Evolutionary conservation across 176 grass and related monocot genomes (phyloP).

Genomic region (Oryza brachyantha): DNA sequence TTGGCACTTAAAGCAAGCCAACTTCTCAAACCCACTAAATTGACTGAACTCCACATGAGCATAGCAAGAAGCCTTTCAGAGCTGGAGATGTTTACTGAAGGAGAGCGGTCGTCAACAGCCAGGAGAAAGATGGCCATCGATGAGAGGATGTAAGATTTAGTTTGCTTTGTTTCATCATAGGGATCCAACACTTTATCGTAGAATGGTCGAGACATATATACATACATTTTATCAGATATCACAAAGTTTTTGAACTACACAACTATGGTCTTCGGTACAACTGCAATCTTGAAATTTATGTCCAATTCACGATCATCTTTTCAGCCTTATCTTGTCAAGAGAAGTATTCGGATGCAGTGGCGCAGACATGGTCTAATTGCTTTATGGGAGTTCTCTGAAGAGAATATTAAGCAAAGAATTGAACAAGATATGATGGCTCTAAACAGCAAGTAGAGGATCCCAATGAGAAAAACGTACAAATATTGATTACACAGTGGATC

Average conservation of each 20-base stretch:
- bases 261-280: constrained; percentile 11
- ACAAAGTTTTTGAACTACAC: constrained; percentile 7
- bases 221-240: constrained; percentile 92
- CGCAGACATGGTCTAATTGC: constrained; percentile 84
- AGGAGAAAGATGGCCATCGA: constrained; percentile 98
- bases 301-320: constrained; percentile 26
- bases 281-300: constrained; percentile 15
- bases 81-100: constrained; percentile 99
- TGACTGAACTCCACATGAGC: constrained; percentile 88
- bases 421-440: constrained; percentile 30
- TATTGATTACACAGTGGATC: constrained; percentile 99
- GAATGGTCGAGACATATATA: constrained; percentile 97
- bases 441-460: constrained; percentile 57
- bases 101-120: constrained; percentile 84
- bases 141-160: constrained; percentile 98
- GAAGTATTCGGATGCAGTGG: constrained; percentile 92
- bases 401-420: constrained; percentile 76
- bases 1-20: constrained; percentile 94
- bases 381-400: constrained; percentile 89
- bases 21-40: constrained; percentile 97
- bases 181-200: constrained; percentile 87
- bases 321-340: constrained; percentile 86
- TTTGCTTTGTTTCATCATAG: constrained; percentile 96
- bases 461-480: constrained; percentile 85
- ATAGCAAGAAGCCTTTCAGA: constrained; percentile 97